These are phyloP conservation scores for Spinacia oleracea DNA, from an alignment of 179 eudicot genomes.

Conservation along the genomic window DNA sequence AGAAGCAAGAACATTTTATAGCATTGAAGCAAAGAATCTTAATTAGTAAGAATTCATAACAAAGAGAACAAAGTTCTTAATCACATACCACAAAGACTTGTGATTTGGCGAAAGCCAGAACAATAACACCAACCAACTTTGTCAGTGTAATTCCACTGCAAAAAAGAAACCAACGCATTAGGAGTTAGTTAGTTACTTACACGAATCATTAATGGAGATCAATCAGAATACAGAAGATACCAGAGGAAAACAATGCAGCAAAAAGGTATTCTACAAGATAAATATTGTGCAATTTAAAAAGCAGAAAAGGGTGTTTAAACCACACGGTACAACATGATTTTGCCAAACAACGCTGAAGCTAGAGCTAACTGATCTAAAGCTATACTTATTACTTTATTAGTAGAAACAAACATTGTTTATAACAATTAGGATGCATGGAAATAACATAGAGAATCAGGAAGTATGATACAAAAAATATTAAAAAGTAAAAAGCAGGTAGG, in stretches of 20 bases:
- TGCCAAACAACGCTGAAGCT: neutral
- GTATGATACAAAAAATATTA: neutral
- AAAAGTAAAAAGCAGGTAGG: neutral
- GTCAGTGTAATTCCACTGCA: constrained; percentile 98
- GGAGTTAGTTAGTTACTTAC: neutral
- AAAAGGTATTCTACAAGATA: neutral
- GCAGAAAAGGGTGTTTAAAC: neutral
- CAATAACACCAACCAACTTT: constrained; percentile 93
- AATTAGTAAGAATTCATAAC: neutral
- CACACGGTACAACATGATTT: neutral
- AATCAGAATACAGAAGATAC: neutral
- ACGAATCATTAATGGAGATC: neutral
- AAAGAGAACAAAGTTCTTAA: constrained; percentile 8
- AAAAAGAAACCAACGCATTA: constrained; percentile 13
- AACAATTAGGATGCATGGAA: neutral
- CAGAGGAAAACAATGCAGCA: neutral
- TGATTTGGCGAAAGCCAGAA: constrained; percentile 89
- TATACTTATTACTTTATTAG: too few species aligned
- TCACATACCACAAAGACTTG: constrained; percentile 88
- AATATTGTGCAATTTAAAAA: neutral
- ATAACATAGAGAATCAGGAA: neutral
- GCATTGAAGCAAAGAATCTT: neutral
- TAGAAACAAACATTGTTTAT: neutral
- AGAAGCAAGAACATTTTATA: constrained; percentile 7
- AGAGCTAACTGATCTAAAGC: neutral